Conservation (phyloP, 345 rosid genomes). For the Firmiana major region DNA sequence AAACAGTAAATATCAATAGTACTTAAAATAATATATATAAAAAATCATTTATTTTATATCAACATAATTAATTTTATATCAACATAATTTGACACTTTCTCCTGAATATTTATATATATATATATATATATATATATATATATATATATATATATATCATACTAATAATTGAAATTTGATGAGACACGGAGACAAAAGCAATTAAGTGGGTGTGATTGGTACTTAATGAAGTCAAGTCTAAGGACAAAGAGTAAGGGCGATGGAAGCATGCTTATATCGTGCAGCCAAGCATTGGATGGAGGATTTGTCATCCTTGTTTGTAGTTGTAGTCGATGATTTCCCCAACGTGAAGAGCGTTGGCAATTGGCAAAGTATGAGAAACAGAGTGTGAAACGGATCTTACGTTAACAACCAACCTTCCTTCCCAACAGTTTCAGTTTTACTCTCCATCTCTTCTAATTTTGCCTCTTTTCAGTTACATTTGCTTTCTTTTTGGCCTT, state of each 20-base stretch:
- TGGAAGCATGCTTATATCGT: not conserved
- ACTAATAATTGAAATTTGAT: no score
- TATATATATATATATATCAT: no score
- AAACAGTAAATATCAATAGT: no score
- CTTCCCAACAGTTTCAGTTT: constrained; percentile 25
- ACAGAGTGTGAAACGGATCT: constrained; percentile 70
- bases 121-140: no score
- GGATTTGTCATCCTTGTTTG: not conserved
- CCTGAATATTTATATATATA: no score
- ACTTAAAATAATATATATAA: no score
- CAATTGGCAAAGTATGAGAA: constrained; percentile 65
- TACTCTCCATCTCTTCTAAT: constrained; percentile 29
- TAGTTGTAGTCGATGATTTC: not conserved
- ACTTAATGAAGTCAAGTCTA: not conserved
- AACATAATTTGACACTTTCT: no score
- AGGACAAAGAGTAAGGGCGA: not conserved
- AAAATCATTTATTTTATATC: no score
- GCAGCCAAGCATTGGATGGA: not conserved
- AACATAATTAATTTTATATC: no score
- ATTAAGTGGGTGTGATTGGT: not conserved
- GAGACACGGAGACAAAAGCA: not conserved
- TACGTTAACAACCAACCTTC: constrained; percentile 20
- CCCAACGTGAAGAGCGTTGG: constrained; percentile 18
- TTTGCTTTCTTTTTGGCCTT: constrained; percentile 10
- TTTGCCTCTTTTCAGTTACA: constrained; percentile 48